Conservation (phyloP, 2,329 filamentous ascomycete genomes). For the Trichophaea hybrida region DNA sequence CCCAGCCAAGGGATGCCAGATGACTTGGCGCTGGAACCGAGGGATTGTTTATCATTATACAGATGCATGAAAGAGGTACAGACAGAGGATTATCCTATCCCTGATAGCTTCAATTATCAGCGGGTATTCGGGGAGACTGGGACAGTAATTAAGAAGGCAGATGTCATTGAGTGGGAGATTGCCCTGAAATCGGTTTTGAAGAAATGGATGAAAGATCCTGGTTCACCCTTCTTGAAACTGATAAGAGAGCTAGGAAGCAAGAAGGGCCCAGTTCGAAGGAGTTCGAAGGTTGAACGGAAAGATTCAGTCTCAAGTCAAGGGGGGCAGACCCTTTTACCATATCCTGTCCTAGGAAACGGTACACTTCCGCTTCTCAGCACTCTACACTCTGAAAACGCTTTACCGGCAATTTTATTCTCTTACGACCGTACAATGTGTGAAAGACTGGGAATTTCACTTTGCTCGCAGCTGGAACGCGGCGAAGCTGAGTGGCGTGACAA, state of each 20-base stretch:
- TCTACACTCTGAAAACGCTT: slow-evolving; percentile 47
- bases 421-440: slow-evolving; percentile 57
- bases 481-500: slow-evolving; percentile 45
- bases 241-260: not conserved
- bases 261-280: no score
- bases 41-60: slow-evolving; percentile 56
- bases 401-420: slow-evolving; percentile 65
- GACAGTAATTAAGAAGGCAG: slow-evolving; percentile 45
- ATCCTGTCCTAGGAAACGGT: no score
- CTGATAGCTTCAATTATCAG: slow-evolving; percentile 35
- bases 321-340: no score
- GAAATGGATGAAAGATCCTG: slow-evolving; percentile 44
- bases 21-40: slow-evolving; percentile 54
- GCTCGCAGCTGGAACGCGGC: slow-evolving; percentile 40
- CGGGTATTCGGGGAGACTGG: slow-evolving; percentile 34
- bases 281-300: no score
- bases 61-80: slow-evolving; percentile 46
- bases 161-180: slow-evolving; percentile 52
- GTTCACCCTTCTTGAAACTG: slow-evolving; percentile 39
- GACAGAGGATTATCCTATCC: slow-evolving; percentile 39
- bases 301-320: no score
- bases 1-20: slow-evolving; percentile 47
- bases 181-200: slow-evolving; percentile 44
- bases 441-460: slow-evolving; percentile 38
- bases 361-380: slow-evolving; percentile 47